These are phyloP conservation scores for Trapa bicornis DNA, from an alignment of 345 rosid species.

Conservation along the genomic window DNA sequence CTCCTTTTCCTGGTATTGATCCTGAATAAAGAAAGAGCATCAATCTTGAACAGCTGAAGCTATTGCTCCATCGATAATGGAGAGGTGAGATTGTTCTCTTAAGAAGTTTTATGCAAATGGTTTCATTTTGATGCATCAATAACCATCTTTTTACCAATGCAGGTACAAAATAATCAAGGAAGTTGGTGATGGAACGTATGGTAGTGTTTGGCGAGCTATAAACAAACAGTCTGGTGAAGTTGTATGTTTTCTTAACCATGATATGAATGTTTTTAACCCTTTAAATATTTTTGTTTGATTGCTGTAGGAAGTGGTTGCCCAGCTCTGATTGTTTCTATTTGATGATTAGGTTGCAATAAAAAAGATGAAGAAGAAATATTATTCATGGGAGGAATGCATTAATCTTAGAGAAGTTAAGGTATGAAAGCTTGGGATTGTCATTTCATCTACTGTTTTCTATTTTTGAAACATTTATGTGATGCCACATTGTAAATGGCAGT, in stretches of 20 bases:
- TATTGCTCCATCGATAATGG: conserved; percentile 41
- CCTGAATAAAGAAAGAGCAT: conserved; percentile 33
- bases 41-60: conserved; percentile 8
- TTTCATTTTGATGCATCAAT: background rate
- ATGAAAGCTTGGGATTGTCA: conserved; percentile 5
- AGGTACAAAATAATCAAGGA: conserved; percentile 86
- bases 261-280: background rate
- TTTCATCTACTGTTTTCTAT: background rate
- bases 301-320: too few relatives aligned
- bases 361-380: conserved; percentile 93
- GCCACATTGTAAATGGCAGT: conserved; percentile 27
- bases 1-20: conserved; percentile 15
- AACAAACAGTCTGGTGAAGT: conserved; percentile 77
- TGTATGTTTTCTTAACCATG: conserved; percentile 34
- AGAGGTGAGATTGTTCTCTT: conserved; percentile 39
- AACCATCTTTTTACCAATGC: conserved; percentile 1
- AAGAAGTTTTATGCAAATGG: background rate
- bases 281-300: background rate
- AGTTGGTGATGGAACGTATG: conserved; percentile 96
- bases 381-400: conserved; percentile 88
- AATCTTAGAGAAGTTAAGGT: conserved; percentile 97
- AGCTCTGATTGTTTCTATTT: background rate
- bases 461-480: background rate
- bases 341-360: conserved; percentile 76
- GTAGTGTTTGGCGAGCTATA: conserved; percentile 84